These are phyloP conservation scores for Globisporangium irregulare DNA, from an alignment of 352 stramenopile species.

Conservation along the genomic window DNA sequence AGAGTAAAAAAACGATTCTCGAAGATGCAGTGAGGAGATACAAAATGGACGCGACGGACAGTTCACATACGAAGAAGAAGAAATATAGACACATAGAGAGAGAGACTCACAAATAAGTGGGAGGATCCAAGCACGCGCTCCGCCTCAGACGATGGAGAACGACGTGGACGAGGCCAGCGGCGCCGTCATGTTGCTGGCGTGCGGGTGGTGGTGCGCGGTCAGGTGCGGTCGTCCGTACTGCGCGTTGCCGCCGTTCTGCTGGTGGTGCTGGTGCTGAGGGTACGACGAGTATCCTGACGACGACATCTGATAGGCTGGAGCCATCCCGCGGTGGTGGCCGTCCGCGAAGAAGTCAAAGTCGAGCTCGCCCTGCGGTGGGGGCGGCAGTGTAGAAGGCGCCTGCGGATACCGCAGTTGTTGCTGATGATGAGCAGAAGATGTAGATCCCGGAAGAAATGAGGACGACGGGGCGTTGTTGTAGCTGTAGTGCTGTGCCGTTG, in stretches of 20 bases:
- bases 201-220: slow-evolving; percentile 11
- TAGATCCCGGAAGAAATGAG: slow-evolving; percentile 3
- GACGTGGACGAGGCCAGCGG: slow-evolving; percentile 7
- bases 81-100: slow-evolving; percentile 8
- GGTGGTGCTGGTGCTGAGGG: slow-evolving; percentile 3
- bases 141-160: slow-evolving; percentile 15
- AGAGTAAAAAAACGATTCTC: slow-evolving; percentile 3
- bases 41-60: background rate
- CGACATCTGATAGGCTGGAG: background rate
- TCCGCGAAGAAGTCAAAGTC: slow-evolving; percentile 30
- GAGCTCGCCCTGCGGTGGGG: slow-evolving; percentile 18
- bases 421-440: slow-evolving; percentile 13
- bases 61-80: background rate
- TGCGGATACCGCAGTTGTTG: slow-evolving; percentile 19
- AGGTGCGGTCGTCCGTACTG: slow-evolving; percentile 19
- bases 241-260: background rate
- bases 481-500: background rate
- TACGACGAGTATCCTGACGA: background rate
- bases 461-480: slow-evolving; percentile 8
- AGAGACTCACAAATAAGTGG: background rate
- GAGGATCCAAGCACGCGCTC: background rate
- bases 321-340: slow-evolving; percentile 4
- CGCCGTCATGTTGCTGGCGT: slow-evolving; percentile 13
- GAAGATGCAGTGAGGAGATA: background rate
- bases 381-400: slow-evolving; percentile 19